A percentile compares a stretch with the other conserved stretches of the same genome.
Conservation (phyloP, 169 alveolate genomes). For the Plasmodium relictum region DNA sequence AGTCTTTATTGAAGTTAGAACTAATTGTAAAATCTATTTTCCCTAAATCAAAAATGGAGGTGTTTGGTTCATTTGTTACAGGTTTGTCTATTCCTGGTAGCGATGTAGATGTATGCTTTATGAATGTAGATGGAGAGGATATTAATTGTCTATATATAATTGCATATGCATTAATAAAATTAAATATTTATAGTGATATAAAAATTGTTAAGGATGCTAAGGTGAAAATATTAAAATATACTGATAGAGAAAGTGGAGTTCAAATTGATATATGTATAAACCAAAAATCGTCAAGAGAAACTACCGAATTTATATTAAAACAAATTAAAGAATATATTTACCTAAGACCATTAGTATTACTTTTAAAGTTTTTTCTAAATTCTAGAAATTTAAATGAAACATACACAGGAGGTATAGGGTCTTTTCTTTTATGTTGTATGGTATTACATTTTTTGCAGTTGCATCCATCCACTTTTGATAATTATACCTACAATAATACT, state of each 20-base stretch:
- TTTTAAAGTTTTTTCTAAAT: slow-evolving; percentile 83
- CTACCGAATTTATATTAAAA: slow-evolving; percentile 43
- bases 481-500: slow-evolving; percentile 56
- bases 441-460: slow-evolving; percentile 84
- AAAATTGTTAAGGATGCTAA: slow-evolving; percentile 46
- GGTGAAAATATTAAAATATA: slow-evolving; percentile 62
- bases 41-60: slow-evolving; percentile 48
- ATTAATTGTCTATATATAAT: slow-evolving; percentile 22
- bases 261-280: slow-evolving; percentile 64
- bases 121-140: slow-evolving; percentile 18
- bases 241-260: slow-evolving; percentile 58
- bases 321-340: slow-evolving; percentile 81
- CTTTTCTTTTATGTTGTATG: slow-evolving; percentile 85
- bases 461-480: slow-evolving; percentile 79
- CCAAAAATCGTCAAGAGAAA: slow-evolving; percentile 62
- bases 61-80: slow-evolving; percentile 64
- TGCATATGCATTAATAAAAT: slow-evolving; percentile 34
- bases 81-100: slow-evolving; percentile 69
- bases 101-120: slow-evolving; percentile 66
- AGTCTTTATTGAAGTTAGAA: slow-evolving; percentile 45
- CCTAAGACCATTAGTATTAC: slow-evolving; percentile 83
- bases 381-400: slow-evolving; percentile 85
- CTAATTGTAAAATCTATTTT: slow-evolving; percentile 48
- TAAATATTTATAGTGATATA: slow-evolving; percentile 19
- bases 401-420: slow-evolving; percentile 86